phyloP scores from a whole-genome alignment of 2,329 filamentous ascomycete genomes.

The Mollisiaceae sp. region DNA sequence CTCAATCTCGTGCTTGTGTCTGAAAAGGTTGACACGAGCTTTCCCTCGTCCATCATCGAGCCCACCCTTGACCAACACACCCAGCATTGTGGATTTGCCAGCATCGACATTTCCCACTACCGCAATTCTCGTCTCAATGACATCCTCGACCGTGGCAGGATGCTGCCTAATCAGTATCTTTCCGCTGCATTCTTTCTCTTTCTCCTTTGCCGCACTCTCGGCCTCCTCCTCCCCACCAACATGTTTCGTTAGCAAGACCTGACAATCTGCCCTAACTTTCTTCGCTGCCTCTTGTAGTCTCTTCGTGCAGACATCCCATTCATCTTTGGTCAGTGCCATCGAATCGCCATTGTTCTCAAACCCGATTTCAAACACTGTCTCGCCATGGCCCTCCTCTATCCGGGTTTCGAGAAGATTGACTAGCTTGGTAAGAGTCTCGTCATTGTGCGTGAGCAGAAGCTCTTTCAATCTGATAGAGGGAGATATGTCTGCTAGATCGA shows the following conservation, averaged over 20 bases:
- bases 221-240: slow-evolving; percentile 76
- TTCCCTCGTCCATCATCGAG: slow-evolving; percentile 94
- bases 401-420: slow-evolving; percentile 69
- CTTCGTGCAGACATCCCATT: slow-evolving; percentile 76
- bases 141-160: slow-evolving; percentile 77
- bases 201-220: slow-evolving; percentile 56
- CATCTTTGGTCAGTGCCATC: slow-evolving; percentile 74
- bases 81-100: slow-evolving; percentile 94
- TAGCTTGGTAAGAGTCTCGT: slow-evolving; percentile 67
- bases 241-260: slow-evolving; percentile 87
- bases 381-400: slow-evolving; percentile 82
- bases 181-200: slow-evolving; percentile 78
- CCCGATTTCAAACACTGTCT: slow-evolving; percentile 90
- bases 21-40: slow-evolving; percentile 92
- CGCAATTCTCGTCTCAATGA: slow-evolving; percentile 94
- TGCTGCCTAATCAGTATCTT: slow-evolving; percentile 83
- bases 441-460: slow-evolving; percentile 69
- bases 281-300: slow-evolving; percentile 70
- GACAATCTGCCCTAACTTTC: slow-evolving; percentile 73
- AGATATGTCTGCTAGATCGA: slow-evolving; percentile 73
- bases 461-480: slow-evolving; percentile 74
- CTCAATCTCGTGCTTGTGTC: slow-evolving; percentile 98
- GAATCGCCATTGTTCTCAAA: slow-evolving; percentile 88
- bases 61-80: slow-evolving; percentile 92
- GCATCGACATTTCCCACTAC: slow-evolving; percentile 98